Base-by-base conservation (phyloP, 768 basidiomycete genomes). In the Xerocomellus dryophilus region DNA sequence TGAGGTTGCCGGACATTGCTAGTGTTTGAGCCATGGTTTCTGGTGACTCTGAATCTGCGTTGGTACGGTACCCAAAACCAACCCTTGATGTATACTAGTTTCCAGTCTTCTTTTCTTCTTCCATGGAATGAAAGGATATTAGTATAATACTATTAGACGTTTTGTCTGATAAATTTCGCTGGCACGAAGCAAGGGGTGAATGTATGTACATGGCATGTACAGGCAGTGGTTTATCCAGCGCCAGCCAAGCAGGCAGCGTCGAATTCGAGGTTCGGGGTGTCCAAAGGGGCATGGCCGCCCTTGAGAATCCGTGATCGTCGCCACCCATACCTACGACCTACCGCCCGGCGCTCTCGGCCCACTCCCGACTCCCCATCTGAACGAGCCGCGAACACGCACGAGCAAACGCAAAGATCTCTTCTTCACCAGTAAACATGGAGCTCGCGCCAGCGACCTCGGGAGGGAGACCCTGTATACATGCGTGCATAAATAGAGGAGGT, bases 391-490 rank as follows among this genome's bases (percentile, higher is more conserved):
- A 92, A 65, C 90, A 93, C 18, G 95, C 95, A 34, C 97, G 82
- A 11, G 93, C 94, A 69, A 98, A 99, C 0, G 97, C 97, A 67
- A 99, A 99, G 0, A 98, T 68, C 71, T 98, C 97, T 70, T 98
- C 97, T 64, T 98, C 95, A 4, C 96, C 95, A 0, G 87, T 88
- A 67, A 98, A 98, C 76, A 99, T 89, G 40, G 93, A 88, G 57
- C 88, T 92, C 2, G 78, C 76, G 32, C 93, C 90, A 17, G 96
- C 88, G 18, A 81, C 73, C 27, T 93, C 84, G 21, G 79, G 79
- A 1, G 88, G 79, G 1, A 98, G 76, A 18, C 93, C 93, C 92
- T 95, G 59, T 31, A 51, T 23, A 11, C 1, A 27, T 20, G 27
- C 15, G 10, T 14, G 9, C 8, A 43, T 23, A 12, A n/a, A 17